A percentile compares a stretch with the other conserved stretches of the same genome.
Conservation (phyloP, 306 rosid genomes). For the Fagus sylvatica region DNA sequence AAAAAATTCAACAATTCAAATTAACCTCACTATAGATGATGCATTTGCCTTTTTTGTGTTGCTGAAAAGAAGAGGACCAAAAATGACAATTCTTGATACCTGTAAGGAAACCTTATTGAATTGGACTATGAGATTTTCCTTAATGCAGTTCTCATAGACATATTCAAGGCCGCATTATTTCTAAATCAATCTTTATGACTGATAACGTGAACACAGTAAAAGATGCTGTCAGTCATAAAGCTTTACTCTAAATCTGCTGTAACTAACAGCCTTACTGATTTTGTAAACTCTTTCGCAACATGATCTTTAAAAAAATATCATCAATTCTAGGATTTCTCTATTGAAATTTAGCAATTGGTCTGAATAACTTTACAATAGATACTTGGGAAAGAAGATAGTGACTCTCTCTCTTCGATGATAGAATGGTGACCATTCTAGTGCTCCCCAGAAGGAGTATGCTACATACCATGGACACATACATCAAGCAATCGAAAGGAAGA, state of each 20-base stretch:
- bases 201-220: not conserved
- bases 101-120: not conserved
- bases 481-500: not conserved
- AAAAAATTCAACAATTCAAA: not conserved
- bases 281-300: not conserved
- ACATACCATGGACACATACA: not conserved
- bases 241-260: not conserved
- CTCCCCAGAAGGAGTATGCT: not conserved
- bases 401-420: not conserved
- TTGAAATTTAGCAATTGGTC: not conserved
- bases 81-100: not conserved
- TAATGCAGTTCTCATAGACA: not conserved
- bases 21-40: not conserved
- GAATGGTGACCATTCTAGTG: not conserved
- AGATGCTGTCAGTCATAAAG: not conserved
- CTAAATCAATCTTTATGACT: not conserved
- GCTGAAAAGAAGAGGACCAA: too few relatives aligned
- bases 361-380: not conserved
- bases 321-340: not conserved
- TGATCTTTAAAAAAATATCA: not conserved
- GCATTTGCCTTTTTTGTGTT: not conserved
- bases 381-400: not conserved
- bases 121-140: not conserved
- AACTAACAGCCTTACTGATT: not conserved
- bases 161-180: not conserved